Evolutionary conservation across 2,329 filamentous ascomycete genomes (phyloP).

Genomic region (Ascosphaera acerosa): DNA sequence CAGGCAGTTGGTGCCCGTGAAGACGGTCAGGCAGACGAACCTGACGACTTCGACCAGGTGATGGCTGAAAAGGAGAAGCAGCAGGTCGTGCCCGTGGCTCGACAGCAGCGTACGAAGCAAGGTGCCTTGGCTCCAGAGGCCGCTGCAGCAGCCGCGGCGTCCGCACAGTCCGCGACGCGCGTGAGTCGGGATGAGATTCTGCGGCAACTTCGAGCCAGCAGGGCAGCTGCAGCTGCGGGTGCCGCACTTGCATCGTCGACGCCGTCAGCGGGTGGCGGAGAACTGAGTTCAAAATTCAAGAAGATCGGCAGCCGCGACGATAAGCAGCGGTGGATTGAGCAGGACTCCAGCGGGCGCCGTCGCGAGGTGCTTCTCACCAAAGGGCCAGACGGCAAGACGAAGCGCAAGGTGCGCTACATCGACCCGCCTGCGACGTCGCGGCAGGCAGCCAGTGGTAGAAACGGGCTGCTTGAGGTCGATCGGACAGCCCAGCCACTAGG

Average conservation of each 20-base stretch:
- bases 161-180: conserved; percentile 20
- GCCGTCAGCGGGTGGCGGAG: conserved; percentile 14
- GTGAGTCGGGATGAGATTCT: conserved; percentile 33
- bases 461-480: conserved; percentile 19
- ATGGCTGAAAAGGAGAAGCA: conserved; percentile 15
- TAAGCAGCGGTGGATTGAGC: conserved; percentile 28
- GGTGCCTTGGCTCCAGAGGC: conserved; percentile 27
- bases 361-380: conserved; percentile 34
- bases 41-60: conserved; percentile 27
- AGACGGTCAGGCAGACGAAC: conserved; percentile 11
- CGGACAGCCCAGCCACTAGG: conserved; percentile 24
- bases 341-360: conserved; percentile 25
- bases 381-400: conserved; percentile 33
- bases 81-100: conserved; percentile 5
- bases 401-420: conserved; percentile 33
- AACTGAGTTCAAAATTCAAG: conserved; percentile 29
- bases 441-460: conserved; percentile 5
- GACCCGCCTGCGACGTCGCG: conserved; percentile 10
- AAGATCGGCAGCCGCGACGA: conserved; percentile 25
- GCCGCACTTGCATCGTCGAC: conserved; percentile 20
- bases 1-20: no score
- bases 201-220: conserved; percentile 30
- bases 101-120: conserved; percentile 24
- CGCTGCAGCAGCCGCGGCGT: conserved; percentile 16
- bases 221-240: conserved; percentile 16